Evolutionary conservation across 805 yeast species (phyloP), one percentile per base, ranked within the genome.

Genomic region (Ogataea angusta): DNA sequence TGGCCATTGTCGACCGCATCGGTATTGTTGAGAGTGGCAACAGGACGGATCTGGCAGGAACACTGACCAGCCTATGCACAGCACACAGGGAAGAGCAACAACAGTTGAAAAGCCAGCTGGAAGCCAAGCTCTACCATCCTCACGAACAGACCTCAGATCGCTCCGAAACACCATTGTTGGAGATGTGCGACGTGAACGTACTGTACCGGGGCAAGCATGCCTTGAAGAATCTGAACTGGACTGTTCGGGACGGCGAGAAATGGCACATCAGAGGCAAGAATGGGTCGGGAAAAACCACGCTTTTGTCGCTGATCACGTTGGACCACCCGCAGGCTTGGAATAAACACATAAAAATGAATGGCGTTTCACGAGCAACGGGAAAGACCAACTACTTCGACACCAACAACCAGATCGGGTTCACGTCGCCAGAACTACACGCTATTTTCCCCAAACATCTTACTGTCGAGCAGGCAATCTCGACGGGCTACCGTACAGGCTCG

Each of bases 241-340:
- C 63, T 6, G 82, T 89, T 10, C 66, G 68, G 3, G 68, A 67
- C 30, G 95, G 95, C 4, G 85, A 87, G 26, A 82, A 77, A 54
- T 88, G 97, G 95, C 95, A 93, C 57, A 71, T 91, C 22, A 68
- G 83, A 42, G 99, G 99, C 2, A 76, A 79, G 43, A 91, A 93
- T 51, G 99, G 99, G 1, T 75, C 95, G 0, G 99, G 99, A 0
- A 91, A 91, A 60, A 85, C 96, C 2, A 93, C 99, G 0, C 64
- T 91, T 17, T 63, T 93, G 12, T 78, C 97, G 2, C 60, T 93
- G 33, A 70, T 91, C 21, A 89, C 96, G 0, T 89, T 95, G 4
- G 99, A 91, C 53, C 99, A 91, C 59, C 99, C 99, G 1, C 96
- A 91, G 63, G 82, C 96, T 2, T 91, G 98, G 98, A 82, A 78